phyloP scores from a whole-genome alignment of 257 asterid genomes.

The Gynochthodes officinalis region DNA sequence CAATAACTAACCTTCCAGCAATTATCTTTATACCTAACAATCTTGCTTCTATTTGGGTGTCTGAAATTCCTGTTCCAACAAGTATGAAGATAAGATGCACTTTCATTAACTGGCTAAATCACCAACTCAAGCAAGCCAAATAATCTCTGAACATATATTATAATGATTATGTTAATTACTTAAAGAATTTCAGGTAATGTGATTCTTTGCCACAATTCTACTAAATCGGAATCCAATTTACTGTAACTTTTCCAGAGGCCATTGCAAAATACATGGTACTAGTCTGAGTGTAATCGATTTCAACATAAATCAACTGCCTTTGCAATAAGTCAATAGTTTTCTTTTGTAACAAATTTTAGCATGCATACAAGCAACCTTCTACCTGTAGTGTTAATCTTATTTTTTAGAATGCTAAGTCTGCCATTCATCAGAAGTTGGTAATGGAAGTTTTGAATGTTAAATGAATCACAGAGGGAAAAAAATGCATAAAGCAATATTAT shows the following conservation, averaged over 20 bases:
- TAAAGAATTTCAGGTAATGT: neutral
- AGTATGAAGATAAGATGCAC: neutral
- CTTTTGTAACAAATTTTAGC: neutral
- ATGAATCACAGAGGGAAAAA: too few relatives aligned
- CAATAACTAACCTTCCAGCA: conserved; percentile 58
- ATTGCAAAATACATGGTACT: neutral
- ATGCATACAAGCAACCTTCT: neutral
- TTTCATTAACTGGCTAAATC: neutral
- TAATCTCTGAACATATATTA: neutral
- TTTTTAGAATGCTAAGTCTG: neutral
- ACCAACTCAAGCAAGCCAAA: neutral
- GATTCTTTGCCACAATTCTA: neutral
- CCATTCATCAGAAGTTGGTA: neutral
- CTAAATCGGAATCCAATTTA: neutral
- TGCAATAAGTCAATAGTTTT: too few relatives aligned
- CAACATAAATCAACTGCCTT: neutral
- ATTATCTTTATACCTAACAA: conserved; percentile 66
- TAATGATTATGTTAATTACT: neutral
- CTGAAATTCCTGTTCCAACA: conserved; percentile 40
- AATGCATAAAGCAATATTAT: too few relatives aligned
- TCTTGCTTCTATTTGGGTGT: conserved; percentile 49
- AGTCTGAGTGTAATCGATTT: neutral
- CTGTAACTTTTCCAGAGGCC: neutral
- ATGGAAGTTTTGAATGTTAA: neutral
- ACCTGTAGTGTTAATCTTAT: neutral